These are phyloP conservation scores for Breviolum minutum DNA, from an alignment of 73 alveolate genomes.

Conservation along the genomic window DNA sequence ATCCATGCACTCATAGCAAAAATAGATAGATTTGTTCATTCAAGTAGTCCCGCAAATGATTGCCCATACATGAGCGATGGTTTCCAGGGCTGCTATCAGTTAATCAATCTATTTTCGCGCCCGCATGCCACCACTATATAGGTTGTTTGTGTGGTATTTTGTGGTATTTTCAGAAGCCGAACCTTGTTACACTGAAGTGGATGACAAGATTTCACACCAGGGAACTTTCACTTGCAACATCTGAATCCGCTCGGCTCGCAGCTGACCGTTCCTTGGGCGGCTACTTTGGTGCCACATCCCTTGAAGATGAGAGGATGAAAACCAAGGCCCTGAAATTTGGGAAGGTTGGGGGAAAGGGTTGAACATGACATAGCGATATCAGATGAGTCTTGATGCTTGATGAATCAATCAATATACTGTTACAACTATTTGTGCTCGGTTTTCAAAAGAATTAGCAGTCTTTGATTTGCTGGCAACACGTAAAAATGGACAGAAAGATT, in stretches of 20 bases:
- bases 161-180: too few species aligned
- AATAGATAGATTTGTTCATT: too few species aligned
- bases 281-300: slow-evolving; percentile 90
- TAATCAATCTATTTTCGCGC: too few species aligned
- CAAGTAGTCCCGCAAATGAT: too few species aligned
- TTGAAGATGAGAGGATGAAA: slow-evolving; percentile 59
- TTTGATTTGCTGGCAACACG: too few species aligned
- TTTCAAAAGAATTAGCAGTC: not conserved
- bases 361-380: not conserved
- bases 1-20: too few species aligned
- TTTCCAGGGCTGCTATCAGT: too few species aligned
- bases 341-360: not conserved
- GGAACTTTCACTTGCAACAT: not conserved
- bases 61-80: too few species aligned
- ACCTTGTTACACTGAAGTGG: not conserved
- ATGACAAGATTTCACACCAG: not conserved
- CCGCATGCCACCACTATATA: too few species aligned
- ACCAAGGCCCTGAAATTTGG: not conserved
- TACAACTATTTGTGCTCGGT: not conserved
- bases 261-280: slow-evolving; percentile 92
- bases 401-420: not conserved
- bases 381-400: not conserved
- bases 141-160: too few species aligned
- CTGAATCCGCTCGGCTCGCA: not conserved
- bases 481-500: not conserved